Base-by-base conservation (phyloP, 352 stramenopile genomes). In the Phytophthora capsici region DNA sequence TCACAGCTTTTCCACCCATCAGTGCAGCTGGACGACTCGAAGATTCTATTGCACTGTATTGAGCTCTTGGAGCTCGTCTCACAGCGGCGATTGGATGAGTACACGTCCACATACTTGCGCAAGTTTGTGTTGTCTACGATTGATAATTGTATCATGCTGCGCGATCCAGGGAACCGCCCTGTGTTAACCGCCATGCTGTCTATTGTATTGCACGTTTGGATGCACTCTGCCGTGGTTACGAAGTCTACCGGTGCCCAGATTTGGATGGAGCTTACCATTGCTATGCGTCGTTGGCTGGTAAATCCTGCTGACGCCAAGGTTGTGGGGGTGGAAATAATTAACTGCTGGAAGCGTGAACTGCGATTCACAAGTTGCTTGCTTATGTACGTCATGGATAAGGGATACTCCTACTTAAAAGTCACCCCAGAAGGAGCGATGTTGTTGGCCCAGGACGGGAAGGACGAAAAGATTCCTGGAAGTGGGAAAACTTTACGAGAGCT, bases 81-180 rank as follows among this genome's bases (percentile, higher is more conserved):
- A 12, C 88, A 96, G 61, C 86, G 87, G 13, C 73, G 73, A 47
- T 61, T 96, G 14, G 86, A 96, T 53, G 84, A 94, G 43, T 94
- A 96, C 61, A 92, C 88, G 0, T 90, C 85, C 34, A 94, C 86
- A 4, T 94, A 94, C 22, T 52, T 96, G 23, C 88, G 88, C 25
- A 96, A 96, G 62, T 94, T 94, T 66, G 86, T 94, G 36, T 74
- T 94, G 12, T 94, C 86, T 38, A 94, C 84, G 6, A 80, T 94
- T 26, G 86, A 94, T 60, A 94, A 94, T 56, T 93, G 79, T 40
- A 66, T 69, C 6, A 78, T 89, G 22, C 55, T 94, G n/a, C 84
- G 86, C 13, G 86, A 94, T 10, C 69, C 82, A n/a, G 57, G 37
- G 6, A 91, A 94, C 37, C 55, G 69, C 1, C 56, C 74, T 0